Percentiles rank a stretch among this genome's conserved stretches.
Conservation (phyloP, 257 asterid species). For the Petrea volubilis region DNA sequence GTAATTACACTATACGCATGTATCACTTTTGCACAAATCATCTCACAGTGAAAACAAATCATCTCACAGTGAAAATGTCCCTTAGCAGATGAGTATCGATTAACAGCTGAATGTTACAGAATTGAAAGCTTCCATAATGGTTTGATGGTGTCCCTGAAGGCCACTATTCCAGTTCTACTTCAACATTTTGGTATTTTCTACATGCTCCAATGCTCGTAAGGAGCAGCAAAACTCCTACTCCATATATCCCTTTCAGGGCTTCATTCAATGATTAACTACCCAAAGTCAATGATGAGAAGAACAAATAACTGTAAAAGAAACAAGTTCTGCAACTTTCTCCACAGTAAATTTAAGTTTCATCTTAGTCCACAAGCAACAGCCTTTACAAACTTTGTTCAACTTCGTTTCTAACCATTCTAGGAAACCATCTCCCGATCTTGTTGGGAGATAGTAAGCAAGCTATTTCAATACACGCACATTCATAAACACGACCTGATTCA, state of each 20-base stretch:
- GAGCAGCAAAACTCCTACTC: not conserved
- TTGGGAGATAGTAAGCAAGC: not conserved
- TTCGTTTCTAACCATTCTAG: too few relatives aligned
- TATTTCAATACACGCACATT: not conserved
- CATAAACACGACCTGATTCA: not conserved
- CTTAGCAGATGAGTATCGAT: not conserved
- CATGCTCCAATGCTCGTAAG: not conserved
- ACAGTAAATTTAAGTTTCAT: not conserved
- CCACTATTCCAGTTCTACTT: not conserved
- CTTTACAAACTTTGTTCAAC: not conserved
- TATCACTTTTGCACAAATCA: not conserved
- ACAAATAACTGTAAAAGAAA: not conserved
- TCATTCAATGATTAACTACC: not conserved
- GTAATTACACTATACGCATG: not conserved
- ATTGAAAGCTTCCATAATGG: not conserved
- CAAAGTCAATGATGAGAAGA: not conserved
- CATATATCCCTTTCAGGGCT: not conserved
- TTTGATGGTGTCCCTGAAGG: not conserved
- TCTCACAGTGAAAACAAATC: not conserved
- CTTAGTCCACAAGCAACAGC: not conserved
- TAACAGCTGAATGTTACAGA: not conserved
- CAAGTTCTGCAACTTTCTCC: not conserved
- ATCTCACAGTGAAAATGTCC: too few relatives aligned
- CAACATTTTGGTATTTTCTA: not conserved
- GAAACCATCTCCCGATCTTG: constrained; percentile 2